These are phyloP conservation scores for Simplicillium sp. DNA, from an alignment of 2,329 filamentous ascomycete genomes.

Conservation along the genomic window DNA sequence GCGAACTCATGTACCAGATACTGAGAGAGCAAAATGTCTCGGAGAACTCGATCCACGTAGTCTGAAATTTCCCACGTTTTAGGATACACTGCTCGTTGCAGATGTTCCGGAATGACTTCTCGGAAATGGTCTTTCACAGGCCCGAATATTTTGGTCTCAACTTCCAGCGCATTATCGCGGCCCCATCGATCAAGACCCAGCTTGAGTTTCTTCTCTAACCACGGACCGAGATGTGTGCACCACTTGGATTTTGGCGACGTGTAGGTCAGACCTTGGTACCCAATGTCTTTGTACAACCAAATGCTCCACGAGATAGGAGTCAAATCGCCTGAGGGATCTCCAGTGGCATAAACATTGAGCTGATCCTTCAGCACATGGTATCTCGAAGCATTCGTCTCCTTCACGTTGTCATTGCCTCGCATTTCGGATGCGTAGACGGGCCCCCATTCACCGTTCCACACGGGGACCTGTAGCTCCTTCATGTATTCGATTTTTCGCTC, in stretches of 20 bases:
- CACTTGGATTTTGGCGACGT: constrained; percentile 33
- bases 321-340: constrained; percentile 1
- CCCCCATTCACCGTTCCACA: constrained; percentile 44
- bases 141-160: constrained; percentile 2
- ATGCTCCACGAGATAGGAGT: constrained; percentile 47
- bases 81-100: neutral
- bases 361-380: constrained; percentile 32
- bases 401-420: constrained; percentile 23
- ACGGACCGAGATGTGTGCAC: constrained; percentile 35
- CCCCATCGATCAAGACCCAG: constrained; percentile 44
- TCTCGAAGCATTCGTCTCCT: constrained; percentile 27
- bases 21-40: neutral
- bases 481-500: constrained; percentile 34
- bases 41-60: constrained; percentile 25
- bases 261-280: constrained; percentile 46
- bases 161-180: constrained; percentile 10
- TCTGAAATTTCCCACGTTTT: constrained; percentile 7
- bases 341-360: constrained; percentile 22
- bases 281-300: constrained; percentile 50
- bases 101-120: neutral
- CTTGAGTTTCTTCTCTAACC: constrained; percentile 40
- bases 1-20: neutral
- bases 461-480: constrained; percentile 26
- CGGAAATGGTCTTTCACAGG: neutral
- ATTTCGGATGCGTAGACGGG: constrained; percentile 32